phyloP scores from a whole-genome alignment of 495 filamentous ascomycete species.

The Margaritispora aquatica region DNA sequence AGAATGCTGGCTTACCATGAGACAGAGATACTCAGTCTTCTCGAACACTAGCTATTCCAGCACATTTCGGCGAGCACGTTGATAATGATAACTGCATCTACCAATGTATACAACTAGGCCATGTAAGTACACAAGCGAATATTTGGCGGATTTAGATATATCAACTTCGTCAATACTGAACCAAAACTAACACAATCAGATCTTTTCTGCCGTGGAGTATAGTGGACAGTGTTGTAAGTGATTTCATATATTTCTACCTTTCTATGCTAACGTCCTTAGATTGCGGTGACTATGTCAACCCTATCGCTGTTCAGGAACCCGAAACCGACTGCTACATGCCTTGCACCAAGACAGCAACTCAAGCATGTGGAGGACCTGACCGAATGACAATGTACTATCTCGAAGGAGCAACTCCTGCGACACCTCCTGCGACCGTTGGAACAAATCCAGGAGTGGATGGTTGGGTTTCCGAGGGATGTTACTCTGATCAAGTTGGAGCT shows the following conservation, averaged over 20 bases:
- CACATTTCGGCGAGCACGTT: conserved; percentile 6
- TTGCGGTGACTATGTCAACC: conserved; percentile 36
- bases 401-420: not conserved
- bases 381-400: conserved; percentile 45
- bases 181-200: too few species aligned
- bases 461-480: conserved; percentile 33
- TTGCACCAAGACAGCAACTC: conserved; percentile 35
- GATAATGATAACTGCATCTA: conserved; percentile 7
- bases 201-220: conserved; percentile 38
- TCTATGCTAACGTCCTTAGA: conserved; percentile 16
- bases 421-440: not conserved
- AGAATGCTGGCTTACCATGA: not conserved
- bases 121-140: too few species aligned
- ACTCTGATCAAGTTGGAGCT: conserved; percentile 11
- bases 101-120: conserved; percentile 6
- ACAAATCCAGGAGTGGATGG: conserved; percentile 1
- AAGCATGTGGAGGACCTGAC: conserved; percentile 47
- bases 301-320: conserved; percentile 24
- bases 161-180: too few species aligned
- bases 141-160: too few species aligned
- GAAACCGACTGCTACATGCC: conserved; percentile 35
- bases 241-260: not conserved
- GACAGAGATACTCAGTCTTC: conserved; percentile 4
- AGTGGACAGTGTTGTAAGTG: conserved; percentile 30
- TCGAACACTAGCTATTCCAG: not conserved